These are phyloP conservation scores for Mortierella sp. DNA, from an alignment of 371 early-diverging fungal genomes.

Conservation along the genomic window DNA sequence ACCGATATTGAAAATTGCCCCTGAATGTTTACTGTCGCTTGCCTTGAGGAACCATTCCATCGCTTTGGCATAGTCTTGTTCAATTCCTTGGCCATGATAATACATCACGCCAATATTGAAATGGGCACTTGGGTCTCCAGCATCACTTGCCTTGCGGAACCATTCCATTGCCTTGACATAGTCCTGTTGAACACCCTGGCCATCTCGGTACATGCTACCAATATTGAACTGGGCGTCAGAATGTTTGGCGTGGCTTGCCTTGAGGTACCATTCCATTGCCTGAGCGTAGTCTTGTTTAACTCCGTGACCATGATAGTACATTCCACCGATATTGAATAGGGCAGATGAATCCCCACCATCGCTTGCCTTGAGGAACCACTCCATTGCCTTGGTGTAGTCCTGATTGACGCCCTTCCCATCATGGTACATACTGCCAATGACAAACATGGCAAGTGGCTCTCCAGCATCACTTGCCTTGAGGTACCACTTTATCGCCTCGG, in stretches of 20 bases:
- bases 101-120: conserved; percentile 82
- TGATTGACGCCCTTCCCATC: conserved; percentile 66
- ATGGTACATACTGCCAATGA: conserved; percentile 63
- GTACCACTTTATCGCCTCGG: no score
- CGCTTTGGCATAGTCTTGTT: no score
- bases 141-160: conserved; percentile 66
- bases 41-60: conserved; percentile 62
- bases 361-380: no score
- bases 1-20: conserved; percentile 61
- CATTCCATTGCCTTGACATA: conserved; percentile 64
- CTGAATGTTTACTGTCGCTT: conserved; percentile 43
- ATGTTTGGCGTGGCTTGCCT: conserved; percentile 42
- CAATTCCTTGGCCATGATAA: conserved; percentile 76
- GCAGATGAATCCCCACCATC: not conserved
- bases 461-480: conserved; percentile 67
- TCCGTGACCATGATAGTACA: conserved; percentile 18
- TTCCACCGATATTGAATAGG: conserved; percentile 8
- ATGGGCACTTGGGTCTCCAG: conserved; percentile 66
- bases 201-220: conserved; percentile 10
- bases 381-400: no score
- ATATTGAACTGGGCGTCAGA: conserved; percentile 1
- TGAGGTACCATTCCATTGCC: conserved; percentile 71
- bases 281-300: conserved; percentile 12
- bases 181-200: conserved; percentile 16
- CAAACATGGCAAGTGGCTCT: conserved; percentile 58